Evolutionary conservation across 305 asterid species (phyloP).

Genomic region (Solanum hybrid): DNA sequence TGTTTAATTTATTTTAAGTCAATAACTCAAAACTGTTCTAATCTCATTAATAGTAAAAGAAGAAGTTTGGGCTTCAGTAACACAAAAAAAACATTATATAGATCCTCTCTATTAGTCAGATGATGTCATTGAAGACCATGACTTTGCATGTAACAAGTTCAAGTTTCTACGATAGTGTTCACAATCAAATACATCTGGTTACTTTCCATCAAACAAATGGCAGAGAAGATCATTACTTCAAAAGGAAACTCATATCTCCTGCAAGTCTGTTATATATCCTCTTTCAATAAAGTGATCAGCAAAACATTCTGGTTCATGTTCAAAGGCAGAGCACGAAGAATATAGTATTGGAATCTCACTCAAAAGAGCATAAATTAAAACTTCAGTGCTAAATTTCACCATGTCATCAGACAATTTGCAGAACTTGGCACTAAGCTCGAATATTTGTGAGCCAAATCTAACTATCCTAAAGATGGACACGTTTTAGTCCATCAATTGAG

Average conservation of each 20-base stretch:
- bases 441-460: neutral
- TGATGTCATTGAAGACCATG: neutral
- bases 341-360: neutral
- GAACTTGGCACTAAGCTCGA: neutral
- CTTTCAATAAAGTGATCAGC: neutral
- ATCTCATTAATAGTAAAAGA: neutral
- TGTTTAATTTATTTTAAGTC: neutral
- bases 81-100: neutral
- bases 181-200: neutral
- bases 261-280: neutral
- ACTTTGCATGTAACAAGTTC: neutral
- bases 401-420: neutral
- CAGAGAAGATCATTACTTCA: neutral
- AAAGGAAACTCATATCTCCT: neutral
- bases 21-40: neutral
- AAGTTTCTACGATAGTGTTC: neutral
- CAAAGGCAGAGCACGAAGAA: neutral
- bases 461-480: neutral
- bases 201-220: neutral
- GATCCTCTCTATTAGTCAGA: neutral
- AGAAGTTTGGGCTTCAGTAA: neutral
- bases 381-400: neutral
- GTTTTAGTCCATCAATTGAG: neutral
- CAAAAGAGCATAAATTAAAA: neutral
- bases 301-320: neutral